Conservation (phyloP, 2,329 filamentous ascomycete species). For the Xenoacremonium recifei region DNA sequence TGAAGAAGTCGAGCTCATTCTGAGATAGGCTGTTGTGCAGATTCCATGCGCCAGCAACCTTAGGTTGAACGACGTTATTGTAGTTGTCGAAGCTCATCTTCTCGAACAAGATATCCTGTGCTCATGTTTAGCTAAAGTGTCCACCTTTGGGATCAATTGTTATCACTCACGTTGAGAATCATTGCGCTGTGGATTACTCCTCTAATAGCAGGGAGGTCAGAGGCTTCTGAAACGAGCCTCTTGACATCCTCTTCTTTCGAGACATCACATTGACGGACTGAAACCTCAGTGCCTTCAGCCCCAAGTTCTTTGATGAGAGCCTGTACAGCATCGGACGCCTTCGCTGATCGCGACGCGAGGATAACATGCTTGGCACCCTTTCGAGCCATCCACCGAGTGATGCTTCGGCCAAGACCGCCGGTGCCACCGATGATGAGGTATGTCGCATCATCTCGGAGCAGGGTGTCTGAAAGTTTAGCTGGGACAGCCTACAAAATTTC, state of each 20-base stretch:
- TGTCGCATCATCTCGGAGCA: not conserved
- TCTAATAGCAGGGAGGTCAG: conserved; percentile 10
- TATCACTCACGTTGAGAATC: conserved; percentile 18
- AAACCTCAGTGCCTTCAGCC: not conserved
- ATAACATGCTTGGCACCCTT: conserved; percentile 26
- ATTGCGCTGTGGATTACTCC: conserved; percentile 29
- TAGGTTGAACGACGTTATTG: conserved; percentile 27
- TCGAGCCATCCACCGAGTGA: conserved; percentile 18
- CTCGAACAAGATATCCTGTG: conserved; percentile 28
- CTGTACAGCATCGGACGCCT: conserved; percentile 2
- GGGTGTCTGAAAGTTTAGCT: not conserved
- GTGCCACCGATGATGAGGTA: conserved; percentile 25
- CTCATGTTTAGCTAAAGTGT: not conserved
- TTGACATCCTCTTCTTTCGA: conserved; percentile 6
- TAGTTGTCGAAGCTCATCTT: conserved; percentile 27
- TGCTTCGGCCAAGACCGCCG: conserved; percentile 20
- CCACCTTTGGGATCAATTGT: not conserved
- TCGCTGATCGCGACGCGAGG: conserved; percentile 6
- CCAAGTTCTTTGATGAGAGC: conserved; percentile 1
- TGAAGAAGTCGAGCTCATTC: conserved; percentile 35
- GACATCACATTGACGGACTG: not conserved
- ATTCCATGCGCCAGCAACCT: conserved; percentile 30
- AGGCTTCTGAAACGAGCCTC: conserved; percentile 5
- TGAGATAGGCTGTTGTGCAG: conserved; percentile 20
- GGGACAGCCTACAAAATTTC: not conserved